phyloP scores from a whole-genome alignment of 352 stramenopile species.

The Phytophthora fragariaefolia region DNA sequence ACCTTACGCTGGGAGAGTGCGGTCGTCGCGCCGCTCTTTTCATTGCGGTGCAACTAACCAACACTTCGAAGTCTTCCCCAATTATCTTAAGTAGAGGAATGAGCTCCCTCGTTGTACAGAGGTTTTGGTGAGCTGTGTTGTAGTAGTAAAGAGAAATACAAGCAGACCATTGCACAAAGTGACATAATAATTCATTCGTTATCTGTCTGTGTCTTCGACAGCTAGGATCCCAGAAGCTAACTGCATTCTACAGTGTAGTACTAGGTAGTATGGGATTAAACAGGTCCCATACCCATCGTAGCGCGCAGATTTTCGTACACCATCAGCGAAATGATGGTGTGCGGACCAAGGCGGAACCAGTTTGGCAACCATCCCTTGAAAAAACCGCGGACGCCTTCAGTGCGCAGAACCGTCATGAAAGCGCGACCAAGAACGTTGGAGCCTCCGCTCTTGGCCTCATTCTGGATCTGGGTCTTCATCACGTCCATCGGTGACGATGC shows the following conservation, averaged over 20 bases:
- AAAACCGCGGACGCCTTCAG: conserved; percentile 62
- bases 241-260: background rate
- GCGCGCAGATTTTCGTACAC: conserved; percentile 70
- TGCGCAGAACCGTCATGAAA: conserved; percentile 56
- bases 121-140: background rate
- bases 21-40: conserved; percentile 54
- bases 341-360: conserved; percentile 67
- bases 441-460: conserved; percentile 56
- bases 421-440: conserved; percentile 48
- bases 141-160: background rate
- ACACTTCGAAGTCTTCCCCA: too few species aligned
- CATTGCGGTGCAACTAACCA: conserved; percentile 45
- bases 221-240: background rate
- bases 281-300: conserved; percentile 47
- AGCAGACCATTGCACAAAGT: conserved; percentile 1
- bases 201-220: background rate
- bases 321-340: conserved; percentile 78
- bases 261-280: conserved; percentile 27
- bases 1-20: conserved; percentile 51
- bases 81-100: background rate
- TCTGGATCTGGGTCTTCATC: conserved; percentile 87
- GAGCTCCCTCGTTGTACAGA: background rate
- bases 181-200: conserved; percentile 12
- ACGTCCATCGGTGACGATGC: conserved; percentile 76
- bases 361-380: conserved; percentile 77